Conservation (phyloP, 805 yeast genomes). For the Candida coleopterorum region DNA sequence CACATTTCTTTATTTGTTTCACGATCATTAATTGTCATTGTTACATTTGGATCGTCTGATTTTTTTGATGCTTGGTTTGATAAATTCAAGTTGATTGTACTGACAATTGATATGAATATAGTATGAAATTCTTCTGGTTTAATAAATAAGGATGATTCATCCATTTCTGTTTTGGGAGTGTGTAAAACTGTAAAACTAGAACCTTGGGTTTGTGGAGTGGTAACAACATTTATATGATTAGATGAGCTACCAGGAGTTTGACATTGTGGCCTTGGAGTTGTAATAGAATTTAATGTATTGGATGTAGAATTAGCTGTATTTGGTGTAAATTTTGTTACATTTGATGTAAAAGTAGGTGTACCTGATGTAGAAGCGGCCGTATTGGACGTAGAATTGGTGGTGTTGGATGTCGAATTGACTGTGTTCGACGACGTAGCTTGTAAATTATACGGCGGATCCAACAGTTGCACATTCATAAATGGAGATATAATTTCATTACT, state of each 20-base stretch:
- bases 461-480: too few relatives aligned
- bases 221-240: not conserved
- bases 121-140: constrained; percentile 57
- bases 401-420: too few relatives aligned
- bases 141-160: constrained; percentile 47
- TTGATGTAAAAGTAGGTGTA: too few relatives aligned
- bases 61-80: constrained; percentile 33
- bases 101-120: constrained; percentile 42
- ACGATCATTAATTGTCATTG: constrained; percentile 61
- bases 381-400: too few relatives aligned
- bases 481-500: too few relatives aligned
- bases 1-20: constrained; percentile 65
- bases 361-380: too few relatives aligned
- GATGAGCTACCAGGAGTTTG: constrained; percentile 6
- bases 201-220: constrained; percentile 18
- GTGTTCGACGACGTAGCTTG: not conserved
- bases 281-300: not conserved
- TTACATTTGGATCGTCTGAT: constrained; percentile 54
- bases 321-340: too few relatives aligned
- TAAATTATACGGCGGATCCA: constrained; percentile 9
- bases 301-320: too few relatives aligned
- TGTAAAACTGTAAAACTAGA: constrained; percentile 19
- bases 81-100: constrained; percentile 37
- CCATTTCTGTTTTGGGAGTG: constrained; percentile 26
- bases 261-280: constrained; percentile 3